These are phyloP conservation scores for Trichosporon coremiiforme DNA, from an alignment of 1,284 basidiomycete species.

Conservation along the genomic window DNA sequence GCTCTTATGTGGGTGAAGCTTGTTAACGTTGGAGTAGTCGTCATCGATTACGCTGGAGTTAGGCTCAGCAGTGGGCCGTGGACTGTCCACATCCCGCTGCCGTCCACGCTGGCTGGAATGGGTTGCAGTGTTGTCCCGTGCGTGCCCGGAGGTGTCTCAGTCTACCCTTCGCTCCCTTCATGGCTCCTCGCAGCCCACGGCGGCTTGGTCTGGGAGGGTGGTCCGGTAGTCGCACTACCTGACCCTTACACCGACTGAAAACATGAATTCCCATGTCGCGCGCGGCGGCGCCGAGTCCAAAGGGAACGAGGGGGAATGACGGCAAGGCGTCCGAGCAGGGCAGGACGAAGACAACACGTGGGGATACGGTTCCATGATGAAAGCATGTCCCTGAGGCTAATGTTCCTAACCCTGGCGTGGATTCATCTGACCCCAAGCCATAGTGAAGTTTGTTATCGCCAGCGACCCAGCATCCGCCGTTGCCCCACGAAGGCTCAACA, in stretches of 20 bases:
- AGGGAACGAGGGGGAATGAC: neutral
- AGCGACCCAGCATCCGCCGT: neutral
- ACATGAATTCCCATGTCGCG: neutral
- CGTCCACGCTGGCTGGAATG: too few relatives aligned
- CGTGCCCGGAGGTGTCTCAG: neutral
- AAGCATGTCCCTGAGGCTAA: neutral
- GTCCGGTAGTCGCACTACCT: neutral
- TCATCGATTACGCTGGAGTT: neutral
- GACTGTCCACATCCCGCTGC: neutral
- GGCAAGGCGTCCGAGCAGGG: neutral
- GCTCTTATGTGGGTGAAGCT: neutral
- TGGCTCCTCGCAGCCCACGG: neutral
- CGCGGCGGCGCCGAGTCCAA: neutral
- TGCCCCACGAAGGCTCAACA: neutral
- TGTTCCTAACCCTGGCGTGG: neutral
- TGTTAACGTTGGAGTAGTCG: constrained; percentile 8
- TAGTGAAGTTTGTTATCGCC: neutral
- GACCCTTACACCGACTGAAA: neutral
- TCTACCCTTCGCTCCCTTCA: neutral
- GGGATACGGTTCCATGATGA: neutral
- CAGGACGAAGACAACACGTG: neutral
- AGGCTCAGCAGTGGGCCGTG: neutral
- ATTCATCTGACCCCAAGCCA: neutral
- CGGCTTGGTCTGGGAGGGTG: neutral
- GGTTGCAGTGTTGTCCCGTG: neutral